phyloP scores from a whole-genome alignment of 2,329 filamentous ascomycete genomes.

The Colletotrichum camelliae region DNA sequence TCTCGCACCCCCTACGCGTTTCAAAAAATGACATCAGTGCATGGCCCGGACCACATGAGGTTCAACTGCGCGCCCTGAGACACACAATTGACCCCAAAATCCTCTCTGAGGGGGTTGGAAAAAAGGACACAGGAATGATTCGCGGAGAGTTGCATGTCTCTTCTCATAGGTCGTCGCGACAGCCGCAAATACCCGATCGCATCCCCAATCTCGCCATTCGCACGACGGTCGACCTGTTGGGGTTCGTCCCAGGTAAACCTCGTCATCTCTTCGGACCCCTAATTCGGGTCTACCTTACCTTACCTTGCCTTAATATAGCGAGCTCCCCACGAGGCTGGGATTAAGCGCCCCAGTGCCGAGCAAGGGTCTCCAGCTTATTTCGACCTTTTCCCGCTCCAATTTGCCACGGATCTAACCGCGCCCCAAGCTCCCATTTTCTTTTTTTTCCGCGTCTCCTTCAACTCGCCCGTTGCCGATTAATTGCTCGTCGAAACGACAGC shows the following conservation, averaged over 20 bases:
- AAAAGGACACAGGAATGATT: background rate
- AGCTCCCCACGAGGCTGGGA: constrained; percentile 8
- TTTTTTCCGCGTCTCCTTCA: background rate
- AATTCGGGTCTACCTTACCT: background rate
- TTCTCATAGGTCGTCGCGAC: background rate
- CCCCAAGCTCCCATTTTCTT: constrained; percentile 1
- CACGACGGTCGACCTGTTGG: background rate
- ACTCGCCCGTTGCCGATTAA: background rate
- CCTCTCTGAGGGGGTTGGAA: background rate
- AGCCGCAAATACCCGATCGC: constrained; percentile 4
- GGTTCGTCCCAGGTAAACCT: background rate
- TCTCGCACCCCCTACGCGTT: background rate
- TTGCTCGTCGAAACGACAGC: background rate
- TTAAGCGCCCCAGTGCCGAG: constrained; percentile 5
- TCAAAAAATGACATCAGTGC: constrained; percentile 20
- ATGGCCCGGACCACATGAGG: background rate
- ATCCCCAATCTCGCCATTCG: background rate
- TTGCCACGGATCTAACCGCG: background rate
- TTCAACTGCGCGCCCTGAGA: background rate
- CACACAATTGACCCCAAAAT: background rate
- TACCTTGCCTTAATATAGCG: background rate
- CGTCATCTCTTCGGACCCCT: background rate
- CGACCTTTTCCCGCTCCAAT: background rate
- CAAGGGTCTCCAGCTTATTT: constrained; percentile 12
- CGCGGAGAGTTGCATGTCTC: background rate